Percentiles rank a stretch among this genome's conserved stretches.
Conservation (phyloP, 192 early-diverging fungal species). For the Coemansia aciculifera region DNA sequence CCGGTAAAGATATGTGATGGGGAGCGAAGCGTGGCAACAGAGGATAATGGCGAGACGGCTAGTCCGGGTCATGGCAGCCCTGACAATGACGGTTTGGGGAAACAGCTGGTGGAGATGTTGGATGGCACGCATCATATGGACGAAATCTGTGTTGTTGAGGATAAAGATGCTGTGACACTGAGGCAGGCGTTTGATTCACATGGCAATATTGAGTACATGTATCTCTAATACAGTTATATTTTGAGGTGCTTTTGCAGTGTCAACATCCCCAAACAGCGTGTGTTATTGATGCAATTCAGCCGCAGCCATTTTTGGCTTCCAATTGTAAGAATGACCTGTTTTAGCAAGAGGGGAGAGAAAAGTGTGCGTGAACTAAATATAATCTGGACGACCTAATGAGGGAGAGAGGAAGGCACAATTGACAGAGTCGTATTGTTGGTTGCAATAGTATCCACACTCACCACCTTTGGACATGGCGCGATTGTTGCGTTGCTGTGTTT, state of each 20-base stretch:
- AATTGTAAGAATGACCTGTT: background rate
- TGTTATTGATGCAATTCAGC: background rate
- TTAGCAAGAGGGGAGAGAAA: background rate
- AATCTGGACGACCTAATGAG: background rate
- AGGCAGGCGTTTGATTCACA: constrained; percentile 18
- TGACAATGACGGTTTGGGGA: constrained; percentile 7
- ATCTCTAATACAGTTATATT: constrained; percentile 4
- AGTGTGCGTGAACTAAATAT: background rate
- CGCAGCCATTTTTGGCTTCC: background rate
- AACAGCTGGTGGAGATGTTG: constrained; percentile 19
- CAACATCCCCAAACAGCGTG: background rate
- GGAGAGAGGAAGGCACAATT: background rate
- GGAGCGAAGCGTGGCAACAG: background rate
- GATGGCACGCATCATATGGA: constrained; percentile 51
- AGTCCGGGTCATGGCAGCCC: constrained; percentile 2
- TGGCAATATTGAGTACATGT: constrained; percentile 40
- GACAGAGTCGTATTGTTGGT: background rate
- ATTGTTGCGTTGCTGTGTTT: background rate
- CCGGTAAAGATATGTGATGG: background rate
- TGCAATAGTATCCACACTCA: background rate
- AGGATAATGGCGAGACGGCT: background rate
- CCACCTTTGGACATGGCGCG: background rate
- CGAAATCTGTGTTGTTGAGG: constrained; percentile 37
- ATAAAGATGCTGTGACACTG: constrained; percentile 28
- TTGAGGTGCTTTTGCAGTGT: background rate